Base-by-base conservation (phyloP, 495 filamentous ascomycete species). In the Neurospora sp. region DNA sequence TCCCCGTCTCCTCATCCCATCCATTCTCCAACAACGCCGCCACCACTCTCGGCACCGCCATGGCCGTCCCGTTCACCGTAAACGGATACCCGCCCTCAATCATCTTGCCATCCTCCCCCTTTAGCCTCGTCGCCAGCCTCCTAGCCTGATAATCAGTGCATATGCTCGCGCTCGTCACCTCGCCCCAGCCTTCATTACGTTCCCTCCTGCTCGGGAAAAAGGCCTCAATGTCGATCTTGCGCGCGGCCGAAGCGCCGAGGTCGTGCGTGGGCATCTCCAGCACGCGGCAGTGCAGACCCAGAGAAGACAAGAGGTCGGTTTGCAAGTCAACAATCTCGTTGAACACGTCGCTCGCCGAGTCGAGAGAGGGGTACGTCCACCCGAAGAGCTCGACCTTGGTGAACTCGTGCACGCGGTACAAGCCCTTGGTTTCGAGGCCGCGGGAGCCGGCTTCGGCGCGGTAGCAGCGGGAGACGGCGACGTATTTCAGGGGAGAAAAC, bases 321-420 rank as follows among this genome's bases (percentile, higher is more conserved):
- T 99, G 96, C 35, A 98, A 89, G 59, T 87, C 84, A 38, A 98
- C 79, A 83, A 99, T 92, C 77, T 97, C 93, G 72, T 90, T 80
- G 80, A 98, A 97, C 38, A 94, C 78, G 1, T 86, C 85, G 16
- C 86, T 80, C 0, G 87, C 82, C 1, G 81, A 78, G 4, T 75
- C 72, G 0, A 61, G 69, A 35, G 84, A 84, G 10, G 90, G 89
- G 0, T 82, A 61, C 6, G 89, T 89, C 95, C 95, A 99, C 0
- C 90, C 93, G 79, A 99, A 99, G 84, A 99, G 89, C 79, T 99
- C 96, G 1, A 98, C 95, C 78, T 99, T 99, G 45, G 94, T 97
- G 82, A 99, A 99, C 80, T 99, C 96, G 83, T 98, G 96, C n/a
- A 99, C 96, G 14, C 96, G 90, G 82, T 98, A 99, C 8, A 99